Evolutionary conservation across 352 stramenopile species (phyloP), one percentile per base, ranked within the genome.

Genomic region (Phytophthora aleatoria): DNA sequence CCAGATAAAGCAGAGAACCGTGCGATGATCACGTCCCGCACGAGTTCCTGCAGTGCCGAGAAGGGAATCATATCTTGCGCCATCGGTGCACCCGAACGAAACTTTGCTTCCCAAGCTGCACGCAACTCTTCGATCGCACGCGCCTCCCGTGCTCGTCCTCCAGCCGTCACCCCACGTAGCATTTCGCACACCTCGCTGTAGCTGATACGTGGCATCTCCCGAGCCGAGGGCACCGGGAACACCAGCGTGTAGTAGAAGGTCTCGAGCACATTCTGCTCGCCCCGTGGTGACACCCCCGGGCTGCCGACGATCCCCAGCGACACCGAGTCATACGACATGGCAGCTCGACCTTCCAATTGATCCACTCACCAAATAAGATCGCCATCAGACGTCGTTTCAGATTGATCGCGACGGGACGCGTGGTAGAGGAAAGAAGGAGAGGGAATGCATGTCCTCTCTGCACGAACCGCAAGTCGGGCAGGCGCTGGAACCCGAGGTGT

Each of bases 211-310:
- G 67, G 57, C 42, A 54, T 42, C 11, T 67, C 55, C 5, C 31
- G 50, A 44, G 43, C 16, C 20, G 24, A 55, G 3, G 20, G 7
- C 27, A 53, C 39, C 8, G 79, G 73, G 50, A 94, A 94, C 31
- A 83, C 81, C 27, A 94, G 68, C 35, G 81, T 88, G 74, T 94
- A 94, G 63, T 81, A 85, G 67, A 85, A 92, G 33, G 81, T 31
- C 27, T 69, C 57, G 10, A 4, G 12, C 6, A 36, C 76, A 49
- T 55, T 74, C 48, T 78, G 71, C 13, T 57, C 47, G 16, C 57
- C 64, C 8, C 79, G 80, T 4, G 85, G 83, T 7, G 79, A 90
- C 33, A 59, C 43, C 38, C 79, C 69, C 5, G 79, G 73, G 33
- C 79, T 89, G 6, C 63, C 44, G 28, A 54, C 47, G 7, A 73